These are phyloP conservation scores for Austroboletus eburneus DNA, from an alignment of 768 basidiomycete species.

Conservation along the genomic window DNA sequence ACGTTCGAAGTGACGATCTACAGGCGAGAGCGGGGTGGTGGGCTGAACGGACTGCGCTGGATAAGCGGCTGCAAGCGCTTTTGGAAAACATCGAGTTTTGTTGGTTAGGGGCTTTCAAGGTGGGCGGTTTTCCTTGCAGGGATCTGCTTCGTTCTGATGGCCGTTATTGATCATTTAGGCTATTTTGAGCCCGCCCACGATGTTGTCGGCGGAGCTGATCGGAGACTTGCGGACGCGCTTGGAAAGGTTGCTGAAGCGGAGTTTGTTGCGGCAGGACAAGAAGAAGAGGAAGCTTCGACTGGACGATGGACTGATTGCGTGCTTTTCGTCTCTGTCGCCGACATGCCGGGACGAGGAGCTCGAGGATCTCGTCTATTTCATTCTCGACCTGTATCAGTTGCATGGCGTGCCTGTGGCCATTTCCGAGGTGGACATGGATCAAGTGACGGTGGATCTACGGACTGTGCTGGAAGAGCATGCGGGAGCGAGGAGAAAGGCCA, in stretches of 20 bases:
- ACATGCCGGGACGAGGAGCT: constrained; percentile 89
- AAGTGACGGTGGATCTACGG: constrained; percentile 84
- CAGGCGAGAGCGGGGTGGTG: constrained; percentile 80
- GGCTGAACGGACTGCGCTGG: constrained; percentile 73
- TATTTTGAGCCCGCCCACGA: constrained; percentile 50
- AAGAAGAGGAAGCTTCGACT: constrained; percentile 53
- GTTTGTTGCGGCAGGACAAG: constrained; percentile 58
- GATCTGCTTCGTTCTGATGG: not conserved
- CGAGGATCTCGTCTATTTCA: constrained; percentile 91
- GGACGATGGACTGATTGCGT: constrained; percentile 74
- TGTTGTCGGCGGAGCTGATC: constrained; percentile 43
- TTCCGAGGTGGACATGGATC: constrained; percentile 88
- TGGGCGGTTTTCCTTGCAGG: constrained; percentile 28
- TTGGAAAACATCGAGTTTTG: constrained; percentile 88
- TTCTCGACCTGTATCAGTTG: constrained; percentile 92
- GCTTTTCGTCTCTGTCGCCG: constrained; percentile 79
- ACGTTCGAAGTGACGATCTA: constrained; percentile 63
- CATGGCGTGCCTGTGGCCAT: constrained; percentile 85
- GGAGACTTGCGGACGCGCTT: constrained; percentile 60
- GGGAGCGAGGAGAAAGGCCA: constrained; percentile 32
- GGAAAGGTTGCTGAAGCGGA: constrained; percentile 71
- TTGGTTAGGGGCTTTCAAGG: constrained; percentile 98
- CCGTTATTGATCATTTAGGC: constrained; percentile 39
- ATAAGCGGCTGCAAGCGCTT: constrained; percentile 67
- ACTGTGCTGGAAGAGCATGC: constrained; percentile 70